Conservation (phyloP, 768 basidiomycete genomes). For the Leccinum subtestaceum region DNA sequence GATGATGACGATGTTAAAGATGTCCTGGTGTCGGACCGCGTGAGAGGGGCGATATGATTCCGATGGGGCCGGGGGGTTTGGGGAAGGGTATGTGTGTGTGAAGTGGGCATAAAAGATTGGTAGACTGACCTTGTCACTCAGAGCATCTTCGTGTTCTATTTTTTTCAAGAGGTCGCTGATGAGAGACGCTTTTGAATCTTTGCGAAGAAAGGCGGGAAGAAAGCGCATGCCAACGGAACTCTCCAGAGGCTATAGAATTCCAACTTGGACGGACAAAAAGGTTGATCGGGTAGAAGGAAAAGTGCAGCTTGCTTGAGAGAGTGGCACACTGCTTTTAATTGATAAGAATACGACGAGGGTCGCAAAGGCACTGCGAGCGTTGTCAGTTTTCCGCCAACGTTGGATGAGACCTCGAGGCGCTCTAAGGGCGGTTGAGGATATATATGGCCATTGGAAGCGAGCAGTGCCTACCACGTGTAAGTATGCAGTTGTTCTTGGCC, state of each 20-base stretch:
- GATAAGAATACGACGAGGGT: background rate
- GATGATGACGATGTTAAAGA: conserved; percentile 31
- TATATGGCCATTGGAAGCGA: conserved; percentile 7
- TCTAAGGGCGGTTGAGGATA: background rate
- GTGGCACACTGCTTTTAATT: conserved; percentile 14
- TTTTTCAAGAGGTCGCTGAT: conserved; percentile 24
- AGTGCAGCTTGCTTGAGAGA: conserved; percentile 8
- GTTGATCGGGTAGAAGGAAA: conserved; percentile 9
- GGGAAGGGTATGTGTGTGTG: background rate
- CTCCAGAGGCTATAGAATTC: background rate
- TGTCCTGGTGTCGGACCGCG: conserved; percentile 14
- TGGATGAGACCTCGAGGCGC: conserved; percentile 17
- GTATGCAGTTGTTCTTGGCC: background rate
- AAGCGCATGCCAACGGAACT: conserved; percentile 22
- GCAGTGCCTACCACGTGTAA: background rate
- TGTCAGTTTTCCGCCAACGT: conserved; percentile 12
- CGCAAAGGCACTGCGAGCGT: conserved; percentile 9
- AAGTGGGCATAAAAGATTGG: background rate
- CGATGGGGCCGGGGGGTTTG: background rate
- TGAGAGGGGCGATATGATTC: background rate
- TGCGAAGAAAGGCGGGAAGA: conserved; percentile 27
- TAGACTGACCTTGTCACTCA: conserved; percentile 23
- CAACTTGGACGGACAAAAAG: background rate
- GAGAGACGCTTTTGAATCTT: conserved; percentile 24
- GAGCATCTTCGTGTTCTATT: conserved; percentile 20